These are phyloP conservation scores for Mortierella sp. DNA, from an alignment of 371 early-diverging fungal species.

Conservation along the genomic window DNA sequence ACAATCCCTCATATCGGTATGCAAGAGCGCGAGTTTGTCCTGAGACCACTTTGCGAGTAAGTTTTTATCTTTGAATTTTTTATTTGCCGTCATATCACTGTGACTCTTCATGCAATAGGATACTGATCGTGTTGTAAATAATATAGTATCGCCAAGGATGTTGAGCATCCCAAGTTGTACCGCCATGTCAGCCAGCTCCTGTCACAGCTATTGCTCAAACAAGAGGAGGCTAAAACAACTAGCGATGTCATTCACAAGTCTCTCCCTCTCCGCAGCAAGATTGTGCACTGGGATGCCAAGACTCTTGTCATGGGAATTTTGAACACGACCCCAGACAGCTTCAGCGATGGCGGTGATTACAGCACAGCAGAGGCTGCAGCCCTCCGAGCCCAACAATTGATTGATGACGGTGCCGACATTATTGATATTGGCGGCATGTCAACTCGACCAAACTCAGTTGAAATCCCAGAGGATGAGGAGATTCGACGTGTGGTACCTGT, in stretches of 20 bases:
- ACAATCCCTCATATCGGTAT: constrained; percentile 92
- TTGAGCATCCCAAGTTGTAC: constrained; percentile 91
- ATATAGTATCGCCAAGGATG: constrained; percentile 82
- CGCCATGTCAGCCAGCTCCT: constrained; percentile 84
- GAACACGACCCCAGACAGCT: constrained; percentile 97
- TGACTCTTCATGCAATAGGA: too few relatives aligned
- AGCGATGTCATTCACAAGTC: constrained; percentile 68
- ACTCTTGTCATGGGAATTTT: constrained; percentile 96
- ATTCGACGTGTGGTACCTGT: constrained; percentile 90
- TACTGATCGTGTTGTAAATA: too few relatives aligned
- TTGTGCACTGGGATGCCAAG: constrained; percentile 72
- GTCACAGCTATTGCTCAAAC: constrained; percentile 75
- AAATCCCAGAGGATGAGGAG: constrained; percentile 83
- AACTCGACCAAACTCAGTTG: constrained; percentile 90
- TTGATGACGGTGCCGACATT: constrained; percentile 89
- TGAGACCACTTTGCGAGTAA: constrained; percentile 94
- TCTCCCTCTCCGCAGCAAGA: constrained; percentile 27
- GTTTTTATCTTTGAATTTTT: constrained; percentile 17
- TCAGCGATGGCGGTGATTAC: constrained; percentile 93
- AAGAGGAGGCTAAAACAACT: constrained; percentile 36
- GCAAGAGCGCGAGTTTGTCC: constrained; percentile 94
- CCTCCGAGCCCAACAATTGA: constrained; percentile 76
- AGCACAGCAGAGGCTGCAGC: constrained; percentile 76
- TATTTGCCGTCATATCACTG: background rate
- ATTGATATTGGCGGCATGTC: constrained; percentile 98